These are phyloP conservation scores for Fusarium burgessii DNA, from an alignment of 2,329 filamentous ascomycete species.

Conservation along the genomic window DNA sequence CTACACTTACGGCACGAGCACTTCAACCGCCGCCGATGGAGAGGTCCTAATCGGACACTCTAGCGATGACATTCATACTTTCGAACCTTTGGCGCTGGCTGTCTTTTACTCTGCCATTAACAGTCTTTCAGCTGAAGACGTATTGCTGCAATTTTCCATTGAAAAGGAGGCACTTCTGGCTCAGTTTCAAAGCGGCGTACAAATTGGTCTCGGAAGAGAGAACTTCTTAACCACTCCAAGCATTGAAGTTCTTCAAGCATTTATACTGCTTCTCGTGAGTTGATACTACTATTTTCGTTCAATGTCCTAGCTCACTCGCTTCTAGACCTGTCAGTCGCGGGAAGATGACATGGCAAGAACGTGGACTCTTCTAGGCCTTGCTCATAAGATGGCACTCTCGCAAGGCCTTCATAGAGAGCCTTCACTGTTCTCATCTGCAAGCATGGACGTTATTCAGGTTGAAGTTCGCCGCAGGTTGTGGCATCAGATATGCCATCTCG, in stretches of 20 bases:
- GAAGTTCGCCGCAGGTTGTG: slow-evolving; percentile 1
- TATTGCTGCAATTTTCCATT: neutral
- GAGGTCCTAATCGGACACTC: neutral
- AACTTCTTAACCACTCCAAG: neutral
- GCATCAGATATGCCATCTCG: slow-evolving; percentile 6
- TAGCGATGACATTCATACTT: neutral
- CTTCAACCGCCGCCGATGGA: neutral
- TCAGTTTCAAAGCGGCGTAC: neutral
- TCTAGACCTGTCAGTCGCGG: neutral
- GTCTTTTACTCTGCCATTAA: neutral
- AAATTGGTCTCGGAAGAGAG: neutral
- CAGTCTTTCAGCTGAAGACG: neutral
- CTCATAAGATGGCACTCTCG: neutral
- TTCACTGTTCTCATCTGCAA: neutral
- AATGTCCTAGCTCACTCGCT: neutral
- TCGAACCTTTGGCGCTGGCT: neutral
- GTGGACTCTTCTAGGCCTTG: neutral
- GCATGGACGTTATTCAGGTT: neutral
- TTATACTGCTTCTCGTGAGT: slow-evolving; percentile 3
- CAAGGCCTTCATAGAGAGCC: slow-evolving; percentile 1
- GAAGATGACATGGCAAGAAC: slow-evolving; percentile 8
- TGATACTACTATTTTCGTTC: accelerated
- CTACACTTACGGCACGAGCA: neutral
- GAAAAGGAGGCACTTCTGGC: neutral
- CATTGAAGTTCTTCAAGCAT: neutral